Evolutionary conservation across 495 filamentous ascomycete species (phyloP).

Genomic region (Hyaloscypha variabilis): DNA sequence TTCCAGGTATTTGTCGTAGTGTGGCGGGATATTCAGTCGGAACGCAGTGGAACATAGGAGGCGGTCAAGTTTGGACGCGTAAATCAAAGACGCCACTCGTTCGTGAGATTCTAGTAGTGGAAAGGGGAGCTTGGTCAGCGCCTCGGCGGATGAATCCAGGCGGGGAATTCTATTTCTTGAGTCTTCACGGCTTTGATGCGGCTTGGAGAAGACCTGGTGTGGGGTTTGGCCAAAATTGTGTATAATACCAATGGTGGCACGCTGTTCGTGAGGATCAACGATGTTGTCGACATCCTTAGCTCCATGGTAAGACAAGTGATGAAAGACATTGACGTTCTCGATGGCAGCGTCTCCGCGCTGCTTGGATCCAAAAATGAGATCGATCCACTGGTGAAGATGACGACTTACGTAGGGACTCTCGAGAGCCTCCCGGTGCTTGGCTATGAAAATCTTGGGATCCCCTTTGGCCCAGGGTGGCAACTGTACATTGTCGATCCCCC

Average conservation of each 20-base stretch:
- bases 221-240: slow-evolving; percentile 99
- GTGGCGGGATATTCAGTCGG: slow-evolving; percentile 82
- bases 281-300: slow-evolving; percentile 92
- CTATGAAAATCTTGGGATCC: slow-evolving; percentile 92
- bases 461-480: slow-evolving; percentile 97
- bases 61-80: slow-evolving; percentile 77
- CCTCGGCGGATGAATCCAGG: slow-evolving; percentile 78
- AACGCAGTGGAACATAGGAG: slow-evolving; percentile 83
- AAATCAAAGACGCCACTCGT: slow-evolving; percentile 75
- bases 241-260: slow-evolving; percentile 91
- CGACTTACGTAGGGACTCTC: slow-evolving; percentile 94
- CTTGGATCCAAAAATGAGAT: slow-evolving; percentile 92
- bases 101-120: slow-evolving; percentile 84
- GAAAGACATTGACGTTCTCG: slow-evolving; percentile 93
- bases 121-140: slow-evolving; percentile 78
- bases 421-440: slow-evolving; percentile 90
- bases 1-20: slow-evolving; percentile 88
- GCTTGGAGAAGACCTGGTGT: slow-evolving; percentile 84
- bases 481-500: slow-evolving; percentile 78
- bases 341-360: slow-evolving; percentile 92
- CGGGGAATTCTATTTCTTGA: slow-evolving; percentile 60
- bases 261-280: slow-evolving; percentile 78
- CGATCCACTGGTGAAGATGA: slow-evolving; percentile 92
- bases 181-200: slow-evolving; percentile 75
- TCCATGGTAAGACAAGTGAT: slow-evolving; percentile 91